phyloP scores from a whole-genome alignment of 257 asterid species.

The Solanum chaucha region DNA sequence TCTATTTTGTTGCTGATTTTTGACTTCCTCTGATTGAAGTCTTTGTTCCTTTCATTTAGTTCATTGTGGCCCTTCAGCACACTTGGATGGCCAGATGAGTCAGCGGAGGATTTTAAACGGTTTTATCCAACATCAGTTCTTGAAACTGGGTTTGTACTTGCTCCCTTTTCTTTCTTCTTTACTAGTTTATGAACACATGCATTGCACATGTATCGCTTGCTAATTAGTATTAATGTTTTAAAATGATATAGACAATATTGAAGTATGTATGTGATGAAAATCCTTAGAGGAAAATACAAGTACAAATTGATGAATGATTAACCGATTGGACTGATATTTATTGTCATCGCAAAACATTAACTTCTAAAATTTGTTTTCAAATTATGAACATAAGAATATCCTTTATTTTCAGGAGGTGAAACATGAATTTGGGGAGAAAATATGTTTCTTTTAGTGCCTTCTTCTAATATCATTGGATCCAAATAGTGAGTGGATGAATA shows the following conservation, averaged over 20 bases:
- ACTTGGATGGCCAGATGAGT: conserved; percentile 93
- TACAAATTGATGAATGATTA: background rate
- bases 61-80: conserved; percentile 99
- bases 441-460: too few species aligned
- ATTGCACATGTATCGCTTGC: background rate
- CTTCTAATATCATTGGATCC: too few species aligned
- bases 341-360: background rate
- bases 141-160: conserved; percentile 69
- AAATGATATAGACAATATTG: background rate
- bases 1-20: background rate
- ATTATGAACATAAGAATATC: background rate
- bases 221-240: too few species aligned
- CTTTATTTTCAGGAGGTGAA: background rate
- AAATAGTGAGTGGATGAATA: too few species aligned
- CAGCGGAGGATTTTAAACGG: conserved; percentile 67
- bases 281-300: background rate
- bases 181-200: background rate
- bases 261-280: background rate
- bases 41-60: conserved; percentile 29
- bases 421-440: background rate
- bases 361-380: background rate
- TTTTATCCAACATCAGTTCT: conserved; percentile 92
- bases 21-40: conserved; percentile 3
- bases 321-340: background rate
- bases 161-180: background rate